These are phyloP conservation scores for Chenopodium formosanum DNA, from an alignment of 148 eudicot genomes.

Conservation along the genomic window DNA sequence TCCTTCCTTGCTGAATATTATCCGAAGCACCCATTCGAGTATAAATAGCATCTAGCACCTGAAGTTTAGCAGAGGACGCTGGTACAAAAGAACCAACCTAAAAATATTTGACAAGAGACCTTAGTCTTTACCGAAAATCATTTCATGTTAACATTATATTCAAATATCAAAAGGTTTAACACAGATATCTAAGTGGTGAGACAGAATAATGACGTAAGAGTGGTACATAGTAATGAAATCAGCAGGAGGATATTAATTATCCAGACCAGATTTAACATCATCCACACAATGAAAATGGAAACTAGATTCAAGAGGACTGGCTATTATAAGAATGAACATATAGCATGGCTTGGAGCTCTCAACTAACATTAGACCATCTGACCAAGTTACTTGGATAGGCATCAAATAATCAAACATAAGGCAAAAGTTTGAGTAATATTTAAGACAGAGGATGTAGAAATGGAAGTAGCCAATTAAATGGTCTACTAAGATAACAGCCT, in stretches of 20 bases:
- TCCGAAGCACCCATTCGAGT: constrained; percentile 99
- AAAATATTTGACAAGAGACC: background rate
- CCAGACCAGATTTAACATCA: background rate
- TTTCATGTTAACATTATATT: background rate
- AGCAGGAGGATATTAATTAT: background rate
- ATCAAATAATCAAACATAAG: no score
- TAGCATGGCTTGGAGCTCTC: background rate
- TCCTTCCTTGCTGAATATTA: constrained; percentile 86
- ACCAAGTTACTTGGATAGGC: background rate
- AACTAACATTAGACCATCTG: background rate
- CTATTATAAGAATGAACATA: background rate
- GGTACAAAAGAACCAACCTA: constrained; percentile 99
- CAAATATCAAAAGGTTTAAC: background rate
- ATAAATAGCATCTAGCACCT: constrained; percentile 75
- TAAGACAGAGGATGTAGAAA: background rate
- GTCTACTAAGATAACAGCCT: background rate
- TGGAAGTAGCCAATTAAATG: background rate
- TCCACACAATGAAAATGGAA: background rate
- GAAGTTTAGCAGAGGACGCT: constrained; percentile 72
- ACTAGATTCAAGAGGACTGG: background rate
- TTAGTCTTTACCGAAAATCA: background rate
- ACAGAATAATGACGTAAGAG: background rate
- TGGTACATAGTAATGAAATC: background rate
- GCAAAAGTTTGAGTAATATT: background rate
- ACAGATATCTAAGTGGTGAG: background rate